Evolutionary conservation across 352 stramenopile genomes (phyloP).

Genomic region (Plasmopara halstedii): DNA sequence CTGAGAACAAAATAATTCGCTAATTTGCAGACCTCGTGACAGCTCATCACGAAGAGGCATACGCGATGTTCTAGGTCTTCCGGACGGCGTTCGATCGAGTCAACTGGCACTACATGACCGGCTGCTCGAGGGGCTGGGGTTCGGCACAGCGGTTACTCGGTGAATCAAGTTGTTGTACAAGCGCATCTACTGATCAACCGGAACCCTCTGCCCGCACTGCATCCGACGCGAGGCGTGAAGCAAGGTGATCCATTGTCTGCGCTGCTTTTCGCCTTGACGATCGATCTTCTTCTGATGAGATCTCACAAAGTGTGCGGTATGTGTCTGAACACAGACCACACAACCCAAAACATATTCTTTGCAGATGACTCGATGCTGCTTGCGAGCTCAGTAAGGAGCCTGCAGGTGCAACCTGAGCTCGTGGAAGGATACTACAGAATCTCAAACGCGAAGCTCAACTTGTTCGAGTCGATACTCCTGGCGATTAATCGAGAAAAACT

Average conservation of each 20-base stretch:
- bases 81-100: no score
- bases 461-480: not conserved
- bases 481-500: not conserved
- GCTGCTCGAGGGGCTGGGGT: not conserved
- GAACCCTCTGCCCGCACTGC: not conserved
- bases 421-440: not conserved
- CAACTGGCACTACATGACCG: no score
- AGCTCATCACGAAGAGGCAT: no score
- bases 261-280: not conserved
- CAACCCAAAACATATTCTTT: not conserved
- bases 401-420: not conserved
- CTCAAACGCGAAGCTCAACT: not conserved
- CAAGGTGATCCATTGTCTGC: not conserved
- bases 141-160: not conserved
- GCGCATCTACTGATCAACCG: not conserved
- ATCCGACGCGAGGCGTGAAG: not conserved
- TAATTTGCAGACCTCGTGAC: no score
- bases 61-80: no score
- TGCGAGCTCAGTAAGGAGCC: not conserved
- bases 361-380: not conserved
- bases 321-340: not conserved
- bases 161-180: not conserved
- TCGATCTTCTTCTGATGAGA: not conserved
- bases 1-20: no score
- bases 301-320: not conserved